Percentiles rank a stretch among this genome's conserved stretches.
phyloP scores from a whole-genome alignment of 768 basidiomycete genomes.

The Strobilomyces dryophilus region DNA sequence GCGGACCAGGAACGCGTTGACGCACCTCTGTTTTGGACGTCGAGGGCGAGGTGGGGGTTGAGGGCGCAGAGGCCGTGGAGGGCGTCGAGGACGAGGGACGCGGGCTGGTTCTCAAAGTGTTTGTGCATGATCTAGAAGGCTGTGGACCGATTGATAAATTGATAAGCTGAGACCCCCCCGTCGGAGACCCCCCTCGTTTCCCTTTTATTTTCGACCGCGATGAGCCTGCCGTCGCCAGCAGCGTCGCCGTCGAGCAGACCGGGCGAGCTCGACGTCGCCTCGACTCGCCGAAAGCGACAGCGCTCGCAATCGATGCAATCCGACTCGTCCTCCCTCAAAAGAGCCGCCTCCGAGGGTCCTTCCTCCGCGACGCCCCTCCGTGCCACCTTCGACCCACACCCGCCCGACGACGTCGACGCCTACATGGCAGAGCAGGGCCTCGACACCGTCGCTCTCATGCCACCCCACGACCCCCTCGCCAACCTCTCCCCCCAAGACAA shows the following conservation, averaged over 20 bases:
- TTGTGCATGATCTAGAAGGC: too few relatives aligned
- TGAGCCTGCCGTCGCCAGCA: slow-evolving; percentile 44
- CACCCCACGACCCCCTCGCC: slow-evolving; percentile 19
- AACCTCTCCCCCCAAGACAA: slow-evolving; percentile 42
- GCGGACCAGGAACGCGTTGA: neutral
- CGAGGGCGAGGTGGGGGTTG: slow-evolving; percentile 71
- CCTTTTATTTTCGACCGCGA: slow-evolving; percentile 13
- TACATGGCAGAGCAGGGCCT: slow-evolving; percentile 59
- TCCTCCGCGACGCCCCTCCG: slow-evolving; percentile 25
- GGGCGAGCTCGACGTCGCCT: slow-evolving; percentile 32
- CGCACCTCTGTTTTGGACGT: slow-evolving; percentile 61
- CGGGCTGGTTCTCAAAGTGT: slow-evolving; percentile 74
- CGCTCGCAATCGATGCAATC: slow-evolving; percentile 76
- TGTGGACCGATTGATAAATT: too few relatives aligned
- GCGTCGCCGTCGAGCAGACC: slow-evolving; percentile 42
- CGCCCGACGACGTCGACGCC: slow-evolving; percentile 57
- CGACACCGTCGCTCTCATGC: slow-evolving; percentile 19
- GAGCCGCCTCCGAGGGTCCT: slow-evolving; percentile 59
- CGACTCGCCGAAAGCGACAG: slow-evolving; percentile 57
- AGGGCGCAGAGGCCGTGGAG: slow-evolving; percentile 66
- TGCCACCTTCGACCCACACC: slow-evolving; percentile 17
- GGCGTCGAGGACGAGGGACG: slow-evolving; percentile 72
- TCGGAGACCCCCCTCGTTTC: neutral
- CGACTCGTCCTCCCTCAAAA: slow-evolving; percentile 72
- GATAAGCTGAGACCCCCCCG: slow-evolving; percentile 1